Evolutionary conservation across 192 early-diverging fungal species (phyloP).

Genomic region (Linderina pennispora): DNA sequence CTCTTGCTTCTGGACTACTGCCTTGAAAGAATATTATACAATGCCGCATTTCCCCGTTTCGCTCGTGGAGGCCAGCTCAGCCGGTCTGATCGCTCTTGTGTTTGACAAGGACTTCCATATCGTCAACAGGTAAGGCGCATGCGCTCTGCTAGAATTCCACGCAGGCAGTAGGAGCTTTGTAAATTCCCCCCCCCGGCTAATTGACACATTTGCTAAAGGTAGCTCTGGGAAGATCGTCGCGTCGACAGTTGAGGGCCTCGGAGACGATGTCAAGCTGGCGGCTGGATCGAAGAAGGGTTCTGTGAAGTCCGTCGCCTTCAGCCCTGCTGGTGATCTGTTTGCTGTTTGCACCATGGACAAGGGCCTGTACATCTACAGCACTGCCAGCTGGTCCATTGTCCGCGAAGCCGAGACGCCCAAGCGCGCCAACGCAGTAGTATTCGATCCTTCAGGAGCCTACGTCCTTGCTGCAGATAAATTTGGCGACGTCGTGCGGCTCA

Average conservation of each 20-base stretch:
- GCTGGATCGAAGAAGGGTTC: constrained; percentile 28
- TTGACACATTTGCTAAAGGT: no score
- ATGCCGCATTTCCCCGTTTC: constrained; percentile 23
- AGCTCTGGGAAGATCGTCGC: constrained; percentile 24
- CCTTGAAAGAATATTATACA: no score
- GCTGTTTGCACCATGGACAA: constrained; percentile 65
- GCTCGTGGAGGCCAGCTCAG: constrained; percentile 24
- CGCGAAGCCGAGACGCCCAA: constrained; percentile 51
- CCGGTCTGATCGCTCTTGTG: constrained; percentile 15
- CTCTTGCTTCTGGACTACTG: neutral
- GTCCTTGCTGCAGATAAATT: constrained; percentile 89
- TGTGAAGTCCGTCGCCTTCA: constrained; percentile 51
- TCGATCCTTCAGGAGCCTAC: constrained; percentile 54
- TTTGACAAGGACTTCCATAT: constrained; percentile 22
- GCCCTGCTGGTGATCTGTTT: constrained; percentile 50
- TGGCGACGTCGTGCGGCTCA: constrained; percentile 74
- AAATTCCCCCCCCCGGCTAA: no score
- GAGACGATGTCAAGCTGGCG: constrained; percentile 5
- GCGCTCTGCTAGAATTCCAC: no score
- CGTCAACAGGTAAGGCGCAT: constrained; percentile 15
- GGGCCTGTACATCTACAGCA: constrained; percentile 59
- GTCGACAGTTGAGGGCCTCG: constrained; percentile 5
- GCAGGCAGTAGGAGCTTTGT: no score
- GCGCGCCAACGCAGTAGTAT: constrained; percentile 68
- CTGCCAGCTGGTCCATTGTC: constrained; percentile 47